Conservation (phyloP, 768 basidiomycete species). For the Lepiota venenata region DNA sequence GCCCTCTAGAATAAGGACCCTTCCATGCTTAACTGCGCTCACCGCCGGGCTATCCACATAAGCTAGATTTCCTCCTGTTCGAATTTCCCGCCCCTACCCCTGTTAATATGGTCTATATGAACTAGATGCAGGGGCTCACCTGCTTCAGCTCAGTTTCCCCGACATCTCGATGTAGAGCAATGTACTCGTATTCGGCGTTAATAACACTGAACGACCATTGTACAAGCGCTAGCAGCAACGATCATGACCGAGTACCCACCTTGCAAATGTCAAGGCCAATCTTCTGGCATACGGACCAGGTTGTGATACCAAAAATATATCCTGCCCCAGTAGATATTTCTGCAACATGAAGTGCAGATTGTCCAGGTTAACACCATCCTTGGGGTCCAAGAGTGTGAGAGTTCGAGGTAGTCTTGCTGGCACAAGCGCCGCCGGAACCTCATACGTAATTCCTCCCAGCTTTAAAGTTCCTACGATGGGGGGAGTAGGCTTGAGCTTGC, state of each 20-base stretch:
- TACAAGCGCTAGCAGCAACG: not conserved
- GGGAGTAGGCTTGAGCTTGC: conserved; percentile 37
- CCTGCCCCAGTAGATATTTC: conserved; percentile 66
- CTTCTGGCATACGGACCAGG: conserved; percentile 66
- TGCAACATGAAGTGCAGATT: conserved; percentile 65
- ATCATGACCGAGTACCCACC: conserved; percentile 25
- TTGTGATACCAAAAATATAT: conserved; percentile 62
- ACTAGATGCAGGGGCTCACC: conserved; percentile 21
- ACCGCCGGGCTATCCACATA: conserved; percentile 70
- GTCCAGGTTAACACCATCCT: conserved; percentile 49
- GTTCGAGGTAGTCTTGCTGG: conserved; percentile 48
- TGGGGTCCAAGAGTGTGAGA: conserved; percentile 43
- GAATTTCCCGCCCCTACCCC: conserved; percentile 54
- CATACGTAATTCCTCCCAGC: conserved; percentile 53
- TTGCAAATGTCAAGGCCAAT: conserved; percentile 61
- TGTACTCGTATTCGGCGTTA: conserved; percentile 67
- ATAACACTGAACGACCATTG: conserved; percentile 36
- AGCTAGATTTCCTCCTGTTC: conserved; percentile 55
- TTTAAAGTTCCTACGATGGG: conserved; percentile 50
- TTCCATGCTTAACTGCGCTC: conserved; percentile 61
- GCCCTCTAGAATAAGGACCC: conserved; percentile 63
- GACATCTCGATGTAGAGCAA: conserved; percentile 63
- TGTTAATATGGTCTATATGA: not conserved
- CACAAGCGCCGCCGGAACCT: conserved; percentile 44
- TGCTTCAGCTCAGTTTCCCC: conserved; percentile 75